phyloP scores from a whole-genome alignment of 1,284 basidiomycete genomes.

The Cutaneotrichosporon cutaneum region DNA sequence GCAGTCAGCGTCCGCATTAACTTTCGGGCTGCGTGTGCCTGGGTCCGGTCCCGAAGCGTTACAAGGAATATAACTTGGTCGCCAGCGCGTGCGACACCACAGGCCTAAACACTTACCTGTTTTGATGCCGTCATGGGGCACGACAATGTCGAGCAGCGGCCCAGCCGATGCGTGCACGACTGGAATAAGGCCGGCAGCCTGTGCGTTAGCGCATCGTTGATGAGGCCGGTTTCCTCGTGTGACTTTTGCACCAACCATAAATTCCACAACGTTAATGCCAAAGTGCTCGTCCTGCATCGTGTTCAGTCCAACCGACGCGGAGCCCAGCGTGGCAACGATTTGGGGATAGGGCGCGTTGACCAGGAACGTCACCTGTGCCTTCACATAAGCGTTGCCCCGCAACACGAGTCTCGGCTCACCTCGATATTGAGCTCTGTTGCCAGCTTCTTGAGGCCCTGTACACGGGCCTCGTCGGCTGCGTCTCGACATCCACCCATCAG shows the following conservation, averaged over 20 bases:
- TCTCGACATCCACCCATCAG: constrained; percentile 85
- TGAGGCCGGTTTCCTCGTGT: constrained; percentile 2
- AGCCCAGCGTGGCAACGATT: constrained; percentile 68
- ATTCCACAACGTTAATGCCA: constrained; percentile 97
- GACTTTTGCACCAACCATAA: constrained; percentile 67
- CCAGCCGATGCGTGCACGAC: constrained; percentile 91
- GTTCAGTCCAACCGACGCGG: constrained; percentile 80
- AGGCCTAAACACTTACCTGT: constrained; percentile 59
- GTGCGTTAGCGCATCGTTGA: not conserved
- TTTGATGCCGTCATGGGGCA: constrained; percentile 65
- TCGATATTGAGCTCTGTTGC: constrained; percentile 65
- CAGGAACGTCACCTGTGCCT: constrained; percentile 73
- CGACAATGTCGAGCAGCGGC: constrained; percentile 85
- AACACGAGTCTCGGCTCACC: constrained; percentile 54
- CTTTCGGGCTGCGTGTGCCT: not conserved
- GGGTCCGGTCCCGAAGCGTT: not conserved
- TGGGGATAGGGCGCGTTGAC: constrained; percentile 77
- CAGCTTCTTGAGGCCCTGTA: constrained; percentile 63
- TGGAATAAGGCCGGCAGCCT: constrained; percentile 92
- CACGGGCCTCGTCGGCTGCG: constrained; percentile 67
- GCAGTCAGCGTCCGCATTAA: constrained; percentile 13
- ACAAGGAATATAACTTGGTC: not conserved
- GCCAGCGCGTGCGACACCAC: constrained; percentile 15
- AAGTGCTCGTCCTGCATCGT: constrained; percentile 99
- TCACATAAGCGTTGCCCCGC: constrained; percentile 11